Conservation (phyloP, 2,329 filamentous ascomycete genomes). For the Davidsoniella virescens region DNA sequence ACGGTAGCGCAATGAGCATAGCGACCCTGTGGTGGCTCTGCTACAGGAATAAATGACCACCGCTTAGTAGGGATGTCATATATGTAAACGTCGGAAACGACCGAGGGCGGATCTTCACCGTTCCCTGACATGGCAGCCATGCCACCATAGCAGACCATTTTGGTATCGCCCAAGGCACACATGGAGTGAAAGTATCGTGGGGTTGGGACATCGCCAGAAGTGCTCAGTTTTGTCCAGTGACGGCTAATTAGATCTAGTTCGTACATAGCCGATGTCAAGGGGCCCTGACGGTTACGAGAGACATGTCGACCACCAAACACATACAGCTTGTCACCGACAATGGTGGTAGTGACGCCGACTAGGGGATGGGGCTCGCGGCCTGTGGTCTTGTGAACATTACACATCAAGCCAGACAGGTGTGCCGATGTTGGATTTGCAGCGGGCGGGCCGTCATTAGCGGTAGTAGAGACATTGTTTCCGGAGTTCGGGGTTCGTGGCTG, state of each 20-base stretch:
- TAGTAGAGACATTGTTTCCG: not conserved
- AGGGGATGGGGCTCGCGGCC: constrained; percentile 80
- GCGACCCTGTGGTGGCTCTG: constrained; percentile 75
- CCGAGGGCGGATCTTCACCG: constrained; percentile 57
- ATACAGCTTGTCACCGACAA: constrained; percentile 88
- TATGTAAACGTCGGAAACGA: constrained; percentile 96
- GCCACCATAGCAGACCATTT: constrained; percentile 92
- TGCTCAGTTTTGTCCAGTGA: constrained; percentile 85
- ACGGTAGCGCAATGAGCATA: constrained; percentile 96
- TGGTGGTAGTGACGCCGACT: constrained; percentile 88
- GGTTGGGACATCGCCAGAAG: constrained; percentile 69
- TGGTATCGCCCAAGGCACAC: constrained; percentile 83
- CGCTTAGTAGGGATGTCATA: constrained; percentile 69
- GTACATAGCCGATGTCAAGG: constrained; percentile 79
- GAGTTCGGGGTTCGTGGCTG: constrained; percentile 13
- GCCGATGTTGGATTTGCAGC: constrained; percentile 32
- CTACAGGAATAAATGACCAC: constrained; percentile 72
- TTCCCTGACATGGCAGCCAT: constrained; percentile 53
- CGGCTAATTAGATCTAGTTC: constrained; percentile 80
- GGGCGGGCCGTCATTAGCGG: constrained; percentile 17
- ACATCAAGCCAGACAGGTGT: constrained; percentile 51
- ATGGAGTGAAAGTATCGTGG: constrained; percentile 96
- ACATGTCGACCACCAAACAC: constrained; percentile 87
- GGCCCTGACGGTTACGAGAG: constrained; percentile 62
- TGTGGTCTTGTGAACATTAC: constrained; percentile 67